These are phyloP conservation scores for Lactarius trivialis DNA, from an alignment of 768 basidiomycete genomes.

Conservation along the genomic window DNA sequence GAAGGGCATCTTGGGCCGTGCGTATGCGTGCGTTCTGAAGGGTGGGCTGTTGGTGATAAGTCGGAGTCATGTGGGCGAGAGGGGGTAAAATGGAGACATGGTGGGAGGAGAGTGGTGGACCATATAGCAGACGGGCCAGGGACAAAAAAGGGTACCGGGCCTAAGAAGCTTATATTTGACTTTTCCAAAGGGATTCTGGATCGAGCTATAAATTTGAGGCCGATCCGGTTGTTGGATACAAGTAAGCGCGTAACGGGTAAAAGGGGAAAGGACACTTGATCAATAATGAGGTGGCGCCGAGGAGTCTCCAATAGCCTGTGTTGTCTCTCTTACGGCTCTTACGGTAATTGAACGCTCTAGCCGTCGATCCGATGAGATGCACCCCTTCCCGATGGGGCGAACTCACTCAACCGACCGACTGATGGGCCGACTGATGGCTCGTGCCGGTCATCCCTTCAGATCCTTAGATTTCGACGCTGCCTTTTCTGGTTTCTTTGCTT, in stretches of 20 bases:
- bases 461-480: background rate
- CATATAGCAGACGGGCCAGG: slow-evolving; percentile 22
- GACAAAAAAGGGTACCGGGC: slow-evolving; percentile 24
- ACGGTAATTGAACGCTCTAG: slow-evolving; percentile 13
- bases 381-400: slow-evolving; percentile 13
- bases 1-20: slow-evolving; percentile 71
- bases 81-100: slow-evolving; percentile 23
- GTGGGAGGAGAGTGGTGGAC: slow-evolving; percentile 20
- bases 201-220: slow-evolving; percentile 22
- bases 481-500: slow-evolving; percentile 1
- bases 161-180: slow-evolving; percentile 26
- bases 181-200: slow-evolving; percentile 23
- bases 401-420: background rate
- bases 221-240: slow-evolving; percentile 22
- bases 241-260: slow-evolving; percentile 1
- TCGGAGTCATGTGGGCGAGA: slow-evolving; percentile 21
- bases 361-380: slow-evolving; percentile 20
- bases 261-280: slow-evolving; percentile 16
- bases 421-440: too few relatives aligned
- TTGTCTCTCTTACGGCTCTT: slow-evolving; percentile 10
- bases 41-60: slow-evolving; percentile 63
- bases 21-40: slow-evolving; percentile 68
- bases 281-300: slow-evolving; percentile 21
- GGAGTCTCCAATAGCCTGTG: slow-evolving; percentile 9
- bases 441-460: background rate